phyloP scores from a whole-genome alignment of 2,329 filamentous ascomycete genomes.

The Trichoderma guizhouense region DNA sequence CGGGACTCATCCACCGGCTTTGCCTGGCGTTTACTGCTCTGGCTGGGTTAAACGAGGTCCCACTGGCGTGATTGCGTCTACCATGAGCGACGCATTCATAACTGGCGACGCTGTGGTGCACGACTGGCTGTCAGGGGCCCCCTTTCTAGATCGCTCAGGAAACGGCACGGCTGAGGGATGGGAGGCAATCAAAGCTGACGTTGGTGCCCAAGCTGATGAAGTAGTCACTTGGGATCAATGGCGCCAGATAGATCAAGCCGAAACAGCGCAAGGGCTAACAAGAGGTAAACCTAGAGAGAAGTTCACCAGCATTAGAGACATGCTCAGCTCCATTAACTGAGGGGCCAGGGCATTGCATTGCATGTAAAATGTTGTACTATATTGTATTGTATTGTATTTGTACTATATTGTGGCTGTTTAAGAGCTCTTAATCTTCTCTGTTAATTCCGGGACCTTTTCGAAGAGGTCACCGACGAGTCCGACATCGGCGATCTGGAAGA shows the following conservation, averaged over 20 bases:
- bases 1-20: conserved; percentile 37
- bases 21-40: conserved; percentile 79
- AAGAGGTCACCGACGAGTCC: conserved; percentile 94
- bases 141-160: conserved; percentile 36
- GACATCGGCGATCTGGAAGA: conserved; percentile 97
- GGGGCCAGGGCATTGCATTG: background rate
- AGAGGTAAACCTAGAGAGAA: conserved; percentile 78
- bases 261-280: conserved; percentile 62
- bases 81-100: conserved; percentile 90
- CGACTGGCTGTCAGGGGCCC: conserved; percentile 61
- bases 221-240: conserved; percentile 82
- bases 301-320: conserved; percentile 55
- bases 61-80: conserved; percentile 92
- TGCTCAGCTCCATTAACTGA: conserved; percentile 52
- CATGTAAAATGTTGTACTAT: conserved; percentile 22
- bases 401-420: conserved; percentile 29
- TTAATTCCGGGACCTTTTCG: conserved; percentile 91
- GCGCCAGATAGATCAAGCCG: conserved; percentile 75
- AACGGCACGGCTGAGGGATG: conserved; percentile 53
- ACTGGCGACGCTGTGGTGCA: conserved; percentile 78
- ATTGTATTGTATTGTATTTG: conserved; percentile 19
- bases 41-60: conserved; percentile 96
- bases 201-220: conserved; percentile 50
- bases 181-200: conserved; percentile 67
- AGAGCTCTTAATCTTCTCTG: conserved; percentile 79